Base-by-base conservation (phyloP, 441 rosid species). In the Flueggea neowawraea region DNA sequence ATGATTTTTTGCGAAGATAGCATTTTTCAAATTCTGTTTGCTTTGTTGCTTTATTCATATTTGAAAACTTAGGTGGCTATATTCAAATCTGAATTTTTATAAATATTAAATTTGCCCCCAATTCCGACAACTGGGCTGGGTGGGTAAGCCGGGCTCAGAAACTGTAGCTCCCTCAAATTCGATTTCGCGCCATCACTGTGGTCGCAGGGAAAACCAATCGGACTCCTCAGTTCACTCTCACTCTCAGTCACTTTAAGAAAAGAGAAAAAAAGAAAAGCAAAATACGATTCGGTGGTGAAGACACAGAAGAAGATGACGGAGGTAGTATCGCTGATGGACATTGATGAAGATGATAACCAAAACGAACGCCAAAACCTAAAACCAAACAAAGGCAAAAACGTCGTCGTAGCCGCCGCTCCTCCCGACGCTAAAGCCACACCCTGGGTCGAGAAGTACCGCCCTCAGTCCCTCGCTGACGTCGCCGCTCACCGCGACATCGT, bases 401-500 rank as follows among this genome's bases (percentile, higher is more conserved):
- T 71, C 65, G 78, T 72, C 73, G 84, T 78, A n/a, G 56, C 67
- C 7, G 80, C 65, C 52, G 16, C 78, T 9, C 64, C 74, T 16
- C 70, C 78, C 49, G 79, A 75, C 59, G 31, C 75, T 61, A 89
- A 79, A 69, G 84, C 90, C 74, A 83, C 81, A 48, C 97, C 96
- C 53, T 91, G 97, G 97, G 97, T 91, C 17, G 96, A 94, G 75
- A 94, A 94, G 83, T 89, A 89, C 76, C 96, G 99, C 16, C 99
- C 99, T 66, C 90, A 82, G 67, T 89, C 97, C 31, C 99, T 91
- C n/a, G 87, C 87, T 31, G 99, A 91, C 65, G 97, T 94, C 33
- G 97, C 99, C 36, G 94, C 97, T 65, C 97, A 94, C 78, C 96
- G 97, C 51, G 99, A 91, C 84, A 94, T 94, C 67, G 80, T 94